Evolutionary conservation across 2,329 filamentous ascomycete genomes (phyloP), one percentile per base, ranked within the genome.

Genomic region (Colletotrichum viniferum): DNA sequence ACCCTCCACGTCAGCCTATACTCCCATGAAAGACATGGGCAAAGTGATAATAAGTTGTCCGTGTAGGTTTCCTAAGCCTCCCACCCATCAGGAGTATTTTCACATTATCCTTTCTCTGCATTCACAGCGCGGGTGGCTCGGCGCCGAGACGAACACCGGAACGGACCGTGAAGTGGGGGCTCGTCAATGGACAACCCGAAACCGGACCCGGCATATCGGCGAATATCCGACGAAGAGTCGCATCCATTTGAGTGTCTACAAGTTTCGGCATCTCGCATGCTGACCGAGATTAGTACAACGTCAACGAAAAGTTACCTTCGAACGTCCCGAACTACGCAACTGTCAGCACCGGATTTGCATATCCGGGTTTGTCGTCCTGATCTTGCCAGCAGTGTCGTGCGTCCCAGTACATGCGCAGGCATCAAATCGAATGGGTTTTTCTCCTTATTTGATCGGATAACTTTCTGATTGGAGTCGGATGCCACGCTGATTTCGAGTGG

Each of bases 301-400:
- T 21, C 0, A 13, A 12, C 3, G 43, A 21, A 52, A 7, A 2
- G 10, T 4, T 4, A 3, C 0, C 1, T 12, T n/a, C 9, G 9
- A 6, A 52, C 13, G 21, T 52, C 3, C 4, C 2, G 0, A 21
- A n/a, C 4, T 2, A 13, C 2, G 16, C 43, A 52, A 0, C 10
- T 13, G 43, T 52, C 43, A 52, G 43, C n/a, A 13, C 0, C 43
- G 43, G 43, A 21, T 52, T n/a, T 21, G n/a, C 6, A 52, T 52
- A 52, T 24, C 43, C 43, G 21, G n/a, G 43, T 4, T 13, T 13
- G 43, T 21, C 43, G 12, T 21, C 1, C 6, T 52, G 43, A 2
- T 13, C 10, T 52, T 13, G 43, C 43, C 43, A 0, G n/a, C 43
- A 3, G 10, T 24, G 43, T 4, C 0, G 21, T 4, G 43, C 43